Conservation (phyloP, 225 moss, liverwort and hornwort genomes). For the Pseudoscleropodium purum region DNA sequence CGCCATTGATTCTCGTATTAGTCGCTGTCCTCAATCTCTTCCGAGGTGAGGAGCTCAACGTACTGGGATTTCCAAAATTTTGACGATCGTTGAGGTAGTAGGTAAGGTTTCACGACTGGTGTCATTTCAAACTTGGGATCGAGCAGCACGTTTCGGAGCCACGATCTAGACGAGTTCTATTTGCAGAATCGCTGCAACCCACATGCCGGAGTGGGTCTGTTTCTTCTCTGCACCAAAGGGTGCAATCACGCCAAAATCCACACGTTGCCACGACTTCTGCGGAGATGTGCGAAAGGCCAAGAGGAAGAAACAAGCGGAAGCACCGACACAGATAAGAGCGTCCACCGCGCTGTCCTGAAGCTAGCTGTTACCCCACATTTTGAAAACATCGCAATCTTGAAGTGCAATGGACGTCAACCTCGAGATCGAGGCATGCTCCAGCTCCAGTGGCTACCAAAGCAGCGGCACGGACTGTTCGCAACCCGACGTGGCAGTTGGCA, state of each 20-base stretch:
- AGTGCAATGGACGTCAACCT: neutral
- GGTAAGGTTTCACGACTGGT: neutral
- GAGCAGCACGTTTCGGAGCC: neutral
- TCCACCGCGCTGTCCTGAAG: neutral
- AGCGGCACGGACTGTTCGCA: slow-evolving; percentile 16
- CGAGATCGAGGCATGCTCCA: slow-evolving; percentile 10
- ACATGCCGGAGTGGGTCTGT: slow-evolving; percentile 3
- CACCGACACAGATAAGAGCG: neutral
- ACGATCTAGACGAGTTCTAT: too few species aligned
- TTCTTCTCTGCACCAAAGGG: neutral
- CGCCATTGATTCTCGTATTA: neutral
- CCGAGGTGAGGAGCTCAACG: neutral
- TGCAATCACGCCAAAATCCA: neutral
- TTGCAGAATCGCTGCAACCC: neutral
- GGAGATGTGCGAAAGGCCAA: neutral
- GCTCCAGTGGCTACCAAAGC: slow-evolving; percentile 25
- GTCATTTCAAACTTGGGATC: neutral
- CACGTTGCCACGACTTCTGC: neutral
- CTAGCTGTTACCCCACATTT: neutral
- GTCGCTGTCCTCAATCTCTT: neutral
- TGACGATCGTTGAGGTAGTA: neutral
- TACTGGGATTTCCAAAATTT: neutral
- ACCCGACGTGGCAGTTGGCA: neutral
- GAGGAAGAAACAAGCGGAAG: slow-evolving; percentile 1
- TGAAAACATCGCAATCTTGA: neutral